Evolutionary conservation across 2,329 filamentous ascomycete genomes (phyloP).

Genomic region (Xylaria digitata): DNA sequence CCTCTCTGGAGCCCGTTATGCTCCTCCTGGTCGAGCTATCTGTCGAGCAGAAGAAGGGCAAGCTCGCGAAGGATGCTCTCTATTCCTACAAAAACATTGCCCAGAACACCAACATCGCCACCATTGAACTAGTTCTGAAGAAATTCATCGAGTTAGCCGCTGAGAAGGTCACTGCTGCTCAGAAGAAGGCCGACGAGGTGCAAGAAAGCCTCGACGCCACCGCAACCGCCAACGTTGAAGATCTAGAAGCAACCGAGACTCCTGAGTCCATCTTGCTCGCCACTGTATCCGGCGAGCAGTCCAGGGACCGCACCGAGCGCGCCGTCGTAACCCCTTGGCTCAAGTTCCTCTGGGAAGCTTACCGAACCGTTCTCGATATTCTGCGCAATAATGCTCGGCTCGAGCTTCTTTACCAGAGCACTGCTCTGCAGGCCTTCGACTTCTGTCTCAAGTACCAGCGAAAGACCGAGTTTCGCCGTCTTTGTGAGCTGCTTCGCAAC

Average conservation of each 20-base stretch:
- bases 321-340: constrained; percentile 99
- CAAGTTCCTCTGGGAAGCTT: constrained; percentile 99
- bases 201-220: constrained; percentile 86
- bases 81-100: constrained; percentile 99
- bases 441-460: constrained; percentile 98
- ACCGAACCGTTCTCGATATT: constrained; percentile 97
- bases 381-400: constrained; percentile 98
- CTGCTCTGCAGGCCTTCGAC: constrained; percentile 96
- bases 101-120: constrained; percentile 98
- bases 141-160: constrained; percentile 98
- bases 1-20: constrained; percentile 97
- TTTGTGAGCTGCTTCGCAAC: constrained; percentile 97
- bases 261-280: constrained; percentile 98
- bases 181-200: constrained; percentile 94
- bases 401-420: constrained; percentile 98
- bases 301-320: constrained; percentile 94
- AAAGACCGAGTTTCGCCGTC: constrained; percentile 98
- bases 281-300: constrained; percentile 97
- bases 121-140: constrained; percentile 97
- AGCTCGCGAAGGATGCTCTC: constrained; percentile 96
- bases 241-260: constrained; percentile 96
- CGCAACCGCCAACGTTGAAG: constrained; percentile 82
- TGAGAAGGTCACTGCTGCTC: constrained; percentile 93
- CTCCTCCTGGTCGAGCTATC: constrained; percentile 95
- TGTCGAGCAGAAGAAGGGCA: constrained; percentile 97